Evolutionary conservation across 345 rosid species (phyloP).

Genomic region (Noccaea bulbosa): DNA sequence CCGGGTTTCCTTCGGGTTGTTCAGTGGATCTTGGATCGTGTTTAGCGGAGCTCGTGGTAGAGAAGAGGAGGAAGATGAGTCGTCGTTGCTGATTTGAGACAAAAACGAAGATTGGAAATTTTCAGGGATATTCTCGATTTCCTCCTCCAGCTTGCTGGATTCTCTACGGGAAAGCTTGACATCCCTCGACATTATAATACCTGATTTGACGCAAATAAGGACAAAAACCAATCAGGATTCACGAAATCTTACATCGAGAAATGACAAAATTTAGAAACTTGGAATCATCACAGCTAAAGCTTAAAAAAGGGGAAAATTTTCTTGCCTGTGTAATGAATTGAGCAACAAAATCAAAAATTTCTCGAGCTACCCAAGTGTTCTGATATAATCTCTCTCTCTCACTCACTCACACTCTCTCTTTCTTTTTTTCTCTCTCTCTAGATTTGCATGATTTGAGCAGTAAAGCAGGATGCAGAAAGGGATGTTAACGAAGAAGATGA

Average conservation of each 20-base stretch:
- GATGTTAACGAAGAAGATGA: constrained; percentile 14
- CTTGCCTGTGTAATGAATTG: constrained; percentile 54
- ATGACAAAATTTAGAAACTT: constrained; percentile 9
- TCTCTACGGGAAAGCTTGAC: constrained; percentile 65
- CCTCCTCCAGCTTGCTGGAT: constrained; percentile 64
- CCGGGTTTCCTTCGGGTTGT: constrained; percentile 48
- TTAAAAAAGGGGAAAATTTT: neutral
- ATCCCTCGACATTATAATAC: constrained; percentile 65
- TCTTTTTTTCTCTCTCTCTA: constrained; percentile 24
- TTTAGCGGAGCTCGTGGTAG: constrained; percentile 65
- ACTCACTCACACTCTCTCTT: neutral
- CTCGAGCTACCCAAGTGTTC: constrained; percentile 23
- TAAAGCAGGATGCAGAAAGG: constrained; percentile 28
- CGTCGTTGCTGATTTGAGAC: constrained; percentile 49
- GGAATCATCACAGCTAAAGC: constrained; percentile 9
- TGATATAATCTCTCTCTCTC: constrained; percentile 24
- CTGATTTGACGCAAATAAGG: constrained; percentile 10
- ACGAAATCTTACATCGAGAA: neutral
- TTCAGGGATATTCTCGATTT: constrained; percentile 74
- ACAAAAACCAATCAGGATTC: neutral
- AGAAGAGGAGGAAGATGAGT: constrained; percentile 44
- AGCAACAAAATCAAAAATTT: constrained; percentile 47
- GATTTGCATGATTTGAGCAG: constrained; percentile 40
- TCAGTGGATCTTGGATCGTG: constrained; percentile 58
- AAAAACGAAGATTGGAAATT: constrained; percentile 57